A percentile compares a stretch with the other conserved stretches of the same genome.
Conservation (phyloP, 139 green algal species). For the Coelastrella sp. region DNA sequence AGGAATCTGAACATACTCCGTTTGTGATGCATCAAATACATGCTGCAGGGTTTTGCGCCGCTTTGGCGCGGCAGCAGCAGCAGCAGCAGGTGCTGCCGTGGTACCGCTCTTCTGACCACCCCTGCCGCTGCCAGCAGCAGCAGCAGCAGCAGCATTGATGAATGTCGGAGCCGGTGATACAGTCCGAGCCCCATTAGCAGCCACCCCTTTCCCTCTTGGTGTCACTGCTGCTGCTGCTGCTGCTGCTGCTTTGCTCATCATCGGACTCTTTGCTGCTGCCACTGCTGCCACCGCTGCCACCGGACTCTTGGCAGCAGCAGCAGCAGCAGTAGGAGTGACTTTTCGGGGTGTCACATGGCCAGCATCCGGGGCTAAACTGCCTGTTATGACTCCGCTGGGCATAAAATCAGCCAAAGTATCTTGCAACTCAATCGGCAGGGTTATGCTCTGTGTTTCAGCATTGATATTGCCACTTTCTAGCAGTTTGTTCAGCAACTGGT, state of each 20-base stretch:
- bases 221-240: slow-evolving; percentile 1
- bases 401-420: background rate
- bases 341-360: background rate
- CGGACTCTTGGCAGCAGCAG: background rate
- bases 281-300: background rate
- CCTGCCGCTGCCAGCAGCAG: background rate
- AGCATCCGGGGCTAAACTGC: background rate
- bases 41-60: background rate
- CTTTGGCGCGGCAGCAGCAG: background rate
- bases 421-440: background rate
- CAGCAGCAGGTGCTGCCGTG: background rate
- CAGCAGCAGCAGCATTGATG: background rate
- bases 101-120: background rate
- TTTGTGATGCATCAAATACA: background rate
- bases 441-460: background rate
- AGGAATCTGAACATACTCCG: background rate
- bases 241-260: background rate
- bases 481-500: background rate
- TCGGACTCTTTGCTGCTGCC: background rate
- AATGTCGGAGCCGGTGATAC: background rate
- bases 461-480: background rate
- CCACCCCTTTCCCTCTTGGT: background rate
- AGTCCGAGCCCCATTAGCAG: background rate
- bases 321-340: background rate
- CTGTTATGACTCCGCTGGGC: background rate